These are phyloP conservation scores for Kwoniella botswanensis DNA, from an alignment of 768 basidiomycete species.

Conservation along the genomic window DNA sequence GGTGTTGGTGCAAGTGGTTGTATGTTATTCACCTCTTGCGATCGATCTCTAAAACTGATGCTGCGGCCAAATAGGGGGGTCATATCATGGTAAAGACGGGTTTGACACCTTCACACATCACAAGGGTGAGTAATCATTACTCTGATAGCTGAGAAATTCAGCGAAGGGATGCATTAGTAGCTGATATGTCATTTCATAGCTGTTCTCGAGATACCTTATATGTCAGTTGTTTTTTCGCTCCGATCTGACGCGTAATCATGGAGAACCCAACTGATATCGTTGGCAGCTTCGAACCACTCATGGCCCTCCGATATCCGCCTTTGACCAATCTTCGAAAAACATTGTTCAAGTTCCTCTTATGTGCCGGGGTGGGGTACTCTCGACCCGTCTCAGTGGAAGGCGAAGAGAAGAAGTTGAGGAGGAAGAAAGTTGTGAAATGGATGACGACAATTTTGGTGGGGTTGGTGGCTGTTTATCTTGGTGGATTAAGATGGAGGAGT, in stretches of 20 bases:
- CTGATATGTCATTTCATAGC: not conserved
- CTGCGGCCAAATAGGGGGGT: slow-evolving; percentile 35
- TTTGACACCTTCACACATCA: slow-evolving; percentile 55
- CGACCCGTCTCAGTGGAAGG: slow-evolving; percentile 36
- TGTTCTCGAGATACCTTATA: slow-evolving; percentile 27
- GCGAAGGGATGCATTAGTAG: not conserved
- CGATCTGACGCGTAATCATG: not conserved
- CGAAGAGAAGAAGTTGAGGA: slow-evolving; percentile 18
- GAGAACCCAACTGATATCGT: not conserved
- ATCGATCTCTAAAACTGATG: too few relatives aligned
- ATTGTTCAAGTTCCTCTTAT: slow-evolving; percentile 28
- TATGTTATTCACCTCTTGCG: too few relatives aligned
- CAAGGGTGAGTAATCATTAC: slow-evolving; percentile 40
- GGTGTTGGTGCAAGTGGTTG: slow-evolving; percentile 57
- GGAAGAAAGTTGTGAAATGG: slow-evolving; percentile 24
- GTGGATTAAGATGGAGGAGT: slow-evolving; percentile 1
- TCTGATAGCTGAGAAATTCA: not conserved
- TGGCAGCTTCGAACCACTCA: slow-evolving; percentile 49
- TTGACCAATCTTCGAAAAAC: slow-evolving; percentile 11
- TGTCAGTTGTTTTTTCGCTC: slow-evolving; percentile 9
- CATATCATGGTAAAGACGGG: slow-evolving; percentile 53
- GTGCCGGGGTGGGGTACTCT: slow-evolving; percentile 14
- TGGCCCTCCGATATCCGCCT: slow-evolving; percentile 54
- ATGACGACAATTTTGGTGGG: not conserved
- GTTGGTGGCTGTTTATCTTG: not conserved